Percentiles rank a stretch among this genome's conserved stretches.
phyloP scores from a whole-genome alignment of 257 asterid genomes.

The Phtheirospermum japonicum region DNA sequence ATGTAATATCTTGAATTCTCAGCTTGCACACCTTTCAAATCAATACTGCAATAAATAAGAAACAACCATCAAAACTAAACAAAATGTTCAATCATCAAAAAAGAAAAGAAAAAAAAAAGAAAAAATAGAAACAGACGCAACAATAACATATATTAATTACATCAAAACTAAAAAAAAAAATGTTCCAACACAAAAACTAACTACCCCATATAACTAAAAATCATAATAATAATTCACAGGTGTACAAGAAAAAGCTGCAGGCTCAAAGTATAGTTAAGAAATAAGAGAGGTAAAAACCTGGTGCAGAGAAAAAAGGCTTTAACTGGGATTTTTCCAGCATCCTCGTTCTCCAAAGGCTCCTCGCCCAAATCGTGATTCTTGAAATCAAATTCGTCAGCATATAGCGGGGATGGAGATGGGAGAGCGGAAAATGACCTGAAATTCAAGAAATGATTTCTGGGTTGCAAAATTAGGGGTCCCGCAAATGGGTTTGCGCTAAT shows the following conservation, averaged over 20 bases:
- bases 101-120: no score
- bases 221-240: neutral
- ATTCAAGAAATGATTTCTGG: conserved; percentile 34
- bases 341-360: conserved; percentile 41
- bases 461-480: conserved; percentile 29
- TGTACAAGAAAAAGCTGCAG: neutral
- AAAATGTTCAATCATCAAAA: conserved; percentile 16
- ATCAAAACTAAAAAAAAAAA: neutral
- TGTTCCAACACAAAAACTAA: neutral
- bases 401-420: conserved; percentile 46
- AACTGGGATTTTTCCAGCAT: conserved; percentile 62
- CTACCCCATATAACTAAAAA: neutral
- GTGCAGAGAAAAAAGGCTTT: conserved; percentile 85
- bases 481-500: conserved; percentile 26
- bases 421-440: conserved; percentile 67
- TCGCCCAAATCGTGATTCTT: conserved; percentile 37
- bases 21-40: conserved; percentile 91
- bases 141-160: no score
- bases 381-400: conserved; percentile 55
- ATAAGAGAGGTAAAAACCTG: conserved; percentile 50
- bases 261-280: neutral
- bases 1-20: conserved; percentile 61
- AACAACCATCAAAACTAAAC: neutral
- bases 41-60: conserved; percentile 74
- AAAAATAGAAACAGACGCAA: no score